Conservation (phyloP, 306 rosid genomes). For the Ormosia semicastrata region DNA sequence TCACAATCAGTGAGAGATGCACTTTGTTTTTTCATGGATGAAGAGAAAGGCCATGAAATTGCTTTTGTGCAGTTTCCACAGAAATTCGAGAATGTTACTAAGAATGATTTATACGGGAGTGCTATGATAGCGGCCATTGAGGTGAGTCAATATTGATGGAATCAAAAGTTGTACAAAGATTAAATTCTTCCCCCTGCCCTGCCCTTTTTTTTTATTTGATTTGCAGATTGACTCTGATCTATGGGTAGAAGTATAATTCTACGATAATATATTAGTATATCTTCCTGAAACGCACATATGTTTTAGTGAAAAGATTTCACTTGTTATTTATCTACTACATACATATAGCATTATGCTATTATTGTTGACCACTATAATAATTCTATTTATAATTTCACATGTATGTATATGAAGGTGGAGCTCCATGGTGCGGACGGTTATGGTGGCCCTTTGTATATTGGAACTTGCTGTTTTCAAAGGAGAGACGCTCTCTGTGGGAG, state of each 20-base stretch:
- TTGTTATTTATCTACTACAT: not conserved
- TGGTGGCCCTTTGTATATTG: constrained; percentile 70
- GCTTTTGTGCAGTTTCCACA: constrained; percentile 82
- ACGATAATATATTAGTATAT: not conserved
- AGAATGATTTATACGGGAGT: constrained; percentile 59
- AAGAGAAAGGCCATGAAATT: constrained; percentile 64
- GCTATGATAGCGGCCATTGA: not conserved
- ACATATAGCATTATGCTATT: not conserved
- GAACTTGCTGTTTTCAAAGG: constrained; percentile 76
- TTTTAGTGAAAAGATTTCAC: not conserved
- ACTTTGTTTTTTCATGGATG: constrained; percentile 82
- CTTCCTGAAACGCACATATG: not conserved
- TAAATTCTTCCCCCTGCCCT: not conserved
- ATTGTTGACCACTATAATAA: not conserved
- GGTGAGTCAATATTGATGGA: constrained; percentile 38
- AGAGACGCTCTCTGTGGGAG: constrained; percentile 71
- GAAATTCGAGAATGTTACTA: constrained; percentile 46
- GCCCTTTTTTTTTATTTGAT: too few relatives aligned
- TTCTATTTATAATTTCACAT: not conserved
- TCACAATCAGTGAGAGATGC: constrained; percentile 66
- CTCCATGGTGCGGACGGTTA: constrained; percentile 60
- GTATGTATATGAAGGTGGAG: constrained; percentile 47
- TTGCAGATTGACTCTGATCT: too few relatives aligned
- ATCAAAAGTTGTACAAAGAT: not conserved
- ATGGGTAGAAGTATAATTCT: not conserved